phyloP scores from a whole-genome alignment of 1,284 basidiomycete genomes.

The Cutaneotrichosporon sp. region DNA sequence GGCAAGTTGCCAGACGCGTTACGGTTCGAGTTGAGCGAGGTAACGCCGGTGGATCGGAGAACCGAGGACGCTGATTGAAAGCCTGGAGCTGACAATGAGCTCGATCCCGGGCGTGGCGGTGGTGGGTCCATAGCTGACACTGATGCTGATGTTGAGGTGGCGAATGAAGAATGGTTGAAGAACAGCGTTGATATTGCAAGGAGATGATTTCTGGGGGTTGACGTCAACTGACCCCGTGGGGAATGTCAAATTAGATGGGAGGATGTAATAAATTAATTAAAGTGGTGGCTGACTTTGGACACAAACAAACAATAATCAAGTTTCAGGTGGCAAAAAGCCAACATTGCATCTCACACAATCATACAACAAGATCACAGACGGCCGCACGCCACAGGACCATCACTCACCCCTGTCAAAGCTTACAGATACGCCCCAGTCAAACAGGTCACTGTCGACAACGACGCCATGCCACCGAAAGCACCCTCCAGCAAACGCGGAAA shows the following conservation, averaged over 20 bases:
- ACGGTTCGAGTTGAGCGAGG: conserved; percentile 24
- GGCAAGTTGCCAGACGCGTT: conserved; percentile 29
- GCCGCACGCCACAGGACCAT: not conserved
- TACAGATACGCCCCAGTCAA: not conserved
- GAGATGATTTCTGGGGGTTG: conserved; percentile 8
- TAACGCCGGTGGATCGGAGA: conserved; percentile 21
- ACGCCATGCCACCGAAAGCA: conserved; percentile 7
- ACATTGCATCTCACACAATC: not conserved
- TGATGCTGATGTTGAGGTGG: not conserved
- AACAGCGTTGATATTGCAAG: not conserved
- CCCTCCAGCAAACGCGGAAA: conserved; percentile 19
- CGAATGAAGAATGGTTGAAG: not conserved
- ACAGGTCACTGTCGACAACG: too few species aligned
- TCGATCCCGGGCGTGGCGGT: not conserved
- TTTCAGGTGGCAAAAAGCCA: not conserved
- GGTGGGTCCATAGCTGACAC: conserved; percentile 22
- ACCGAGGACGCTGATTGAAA: conserved; percentile 32
- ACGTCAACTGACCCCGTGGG: conserved; percentile 16
- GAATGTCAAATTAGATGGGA: not conserved
- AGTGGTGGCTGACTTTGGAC: not conserved
- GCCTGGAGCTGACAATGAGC: not conserved
- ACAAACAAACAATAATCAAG: conserved; percentile 2
- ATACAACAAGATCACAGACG: not conserved
- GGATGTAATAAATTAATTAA: not conserved
- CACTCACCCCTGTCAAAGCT: not conserved